Evolutionary conservation across 768 basidiomycete genomes (phyloP), one percentile per base, ranked within the genome.

Genomic region (Pleurotus sapidus): DNA sequence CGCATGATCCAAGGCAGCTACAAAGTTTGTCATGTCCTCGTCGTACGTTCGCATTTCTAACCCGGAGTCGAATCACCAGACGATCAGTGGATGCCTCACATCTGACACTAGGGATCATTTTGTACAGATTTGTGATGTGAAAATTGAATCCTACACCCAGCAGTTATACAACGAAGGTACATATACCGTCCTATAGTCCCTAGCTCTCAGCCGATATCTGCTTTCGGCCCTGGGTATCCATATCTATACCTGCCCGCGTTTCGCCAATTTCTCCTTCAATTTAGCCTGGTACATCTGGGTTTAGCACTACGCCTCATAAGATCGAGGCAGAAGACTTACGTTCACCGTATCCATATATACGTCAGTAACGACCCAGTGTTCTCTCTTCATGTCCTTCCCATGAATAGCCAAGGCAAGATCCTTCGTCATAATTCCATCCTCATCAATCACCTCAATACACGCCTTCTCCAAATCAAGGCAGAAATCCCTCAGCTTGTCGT

Each of bases 331-430:
- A 34, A 8, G 12, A 77, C 84, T 70, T 63, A 92, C 93, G 68
- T 93, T 92, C 48, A 96, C 94, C 49, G 87, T 83, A 72, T 95
- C 92, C 92, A 97, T 88, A 68, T 96, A 97, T 46, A 82, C 89
- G 70, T 93, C 86, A 3, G 95, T 98, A 23, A 94, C 74, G n/a
- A 97, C 96, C 93, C 95, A 98, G 73, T 98, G 91, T 65, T 95
- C 93, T 64, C 95, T 81, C 78, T 88, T 85, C 91, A 96, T 85
- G 61, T 83, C 70, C 79, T 89, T 90, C 38, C 95, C 95, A 65
- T 98, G 88, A 68, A 98, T 97, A 1, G 93, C 88, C 20, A 98
- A 78, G 27, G 96, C 96, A 49, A 98, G 77, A 74, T 98, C 96
- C 83, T 98, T 97, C 58, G 95, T 97, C 95, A 98, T 98, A 54